These are phyloP conservation scores for Starmera amethionina DNA, from an alignment of 805 yeast genomes.

Conservation along the genomic window DNA sequence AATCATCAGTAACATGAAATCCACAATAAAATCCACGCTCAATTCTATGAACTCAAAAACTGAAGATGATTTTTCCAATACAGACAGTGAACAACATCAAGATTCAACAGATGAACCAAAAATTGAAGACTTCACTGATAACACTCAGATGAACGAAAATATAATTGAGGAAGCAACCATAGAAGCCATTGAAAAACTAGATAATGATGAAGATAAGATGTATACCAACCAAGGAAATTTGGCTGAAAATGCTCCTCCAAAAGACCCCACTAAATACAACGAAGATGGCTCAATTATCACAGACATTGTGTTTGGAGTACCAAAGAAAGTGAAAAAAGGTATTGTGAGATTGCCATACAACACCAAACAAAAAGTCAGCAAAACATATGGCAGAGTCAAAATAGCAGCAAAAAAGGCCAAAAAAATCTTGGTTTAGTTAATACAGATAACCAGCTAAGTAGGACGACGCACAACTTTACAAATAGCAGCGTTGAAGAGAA, in stretches of 20 bases:
- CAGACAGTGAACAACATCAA: no score
- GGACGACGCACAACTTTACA: background rate
- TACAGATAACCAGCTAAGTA: background rate
- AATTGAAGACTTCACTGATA: background rate
- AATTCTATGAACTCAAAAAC: no score
- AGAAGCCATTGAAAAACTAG: no score
- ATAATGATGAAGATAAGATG: slow-evolving; percentile 1
- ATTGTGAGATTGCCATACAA: background rate
- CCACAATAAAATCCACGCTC: no score
- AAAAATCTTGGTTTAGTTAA: background rate
- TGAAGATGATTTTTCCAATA: no score
- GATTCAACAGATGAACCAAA: no score
- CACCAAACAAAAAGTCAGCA: background rate
- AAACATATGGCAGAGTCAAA: background rate
- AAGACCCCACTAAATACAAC: slow-evolving; percentile 4
- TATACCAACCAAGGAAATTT: slow-evolving; percentile 4
- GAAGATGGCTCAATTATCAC: background rate
- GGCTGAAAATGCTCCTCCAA: slow-evolving; percentile 14
- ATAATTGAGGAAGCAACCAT: background rate
- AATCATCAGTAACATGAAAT: slow-evolving; percentile 6
- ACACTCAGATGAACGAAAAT: background rate
- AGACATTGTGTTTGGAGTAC: background rate
- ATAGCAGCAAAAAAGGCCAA: background rate
- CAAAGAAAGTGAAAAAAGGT: background rate
- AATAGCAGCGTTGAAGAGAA: background rate